phyloP scores from a whole-genome alignment of 2,329 filamentous ascomycete genomes.

The Emergomyces orientalis region DNA sequence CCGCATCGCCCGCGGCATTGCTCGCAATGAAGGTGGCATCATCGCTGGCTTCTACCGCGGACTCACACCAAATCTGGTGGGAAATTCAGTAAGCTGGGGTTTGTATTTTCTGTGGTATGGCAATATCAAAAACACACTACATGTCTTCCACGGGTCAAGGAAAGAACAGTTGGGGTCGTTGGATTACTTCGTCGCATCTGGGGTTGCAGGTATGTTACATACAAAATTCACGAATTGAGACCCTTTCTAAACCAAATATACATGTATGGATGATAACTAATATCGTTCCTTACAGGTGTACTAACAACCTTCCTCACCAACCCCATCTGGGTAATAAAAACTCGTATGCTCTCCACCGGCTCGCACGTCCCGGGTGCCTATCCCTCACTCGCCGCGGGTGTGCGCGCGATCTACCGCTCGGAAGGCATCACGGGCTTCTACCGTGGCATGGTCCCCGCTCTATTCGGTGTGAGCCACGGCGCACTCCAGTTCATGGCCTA shows the following conservation, averaged over 20 bases:
- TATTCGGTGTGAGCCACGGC: slow-evolving; percentile 82
- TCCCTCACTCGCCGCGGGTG: slow-evolving; percentile 63
- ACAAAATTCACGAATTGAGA: not conserved
- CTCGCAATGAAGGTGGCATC: slow-evolving; percentile 44
- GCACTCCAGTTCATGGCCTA: slow-evolving; percentile 96
- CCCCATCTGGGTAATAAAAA: slow-evolving; percentile 97
- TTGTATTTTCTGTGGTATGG: slow-evolving; percentile 77
- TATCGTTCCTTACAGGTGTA: slow-evolving; percentile 44
- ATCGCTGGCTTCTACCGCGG: slow-evolving; percentile 75
- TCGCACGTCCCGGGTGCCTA: slow-evolving; percentile 68
- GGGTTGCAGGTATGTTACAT: slow-evolving; percentile 42
- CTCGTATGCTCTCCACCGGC: slow-evolving; percentile 86
- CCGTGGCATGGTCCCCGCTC: slow-evolving; percentile 69
- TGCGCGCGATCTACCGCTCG: slow-evolving; percentile 52
- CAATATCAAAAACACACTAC: slow-evolving; percentile 49
- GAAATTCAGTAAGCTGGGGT: slow-evolving; percentile 83
- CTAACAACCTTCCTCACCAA: slow-evolving; percentile 79
- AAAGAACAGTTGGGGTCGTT: slow-evolving; percentile 35
- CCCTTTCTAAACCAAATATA: not conserved
- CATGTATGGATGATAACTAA: slow-evolving; percentile 2
- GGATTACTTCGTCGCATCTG: slow-evolving; percentile 76
- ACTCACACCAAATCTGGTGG: slow-evolving; percentile 78
- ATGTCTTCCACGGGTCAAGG: slow-evolving; percentile 28
- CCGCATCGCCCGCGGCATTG: slow-evolving; percentile 44
- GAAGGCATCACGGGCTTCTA: slow-evolving; percentile 81